Evolutionary conservation across 768 basidiomycete genomes (phyloP).

Genomic region (Mycena sanguinolenta): DNA sequence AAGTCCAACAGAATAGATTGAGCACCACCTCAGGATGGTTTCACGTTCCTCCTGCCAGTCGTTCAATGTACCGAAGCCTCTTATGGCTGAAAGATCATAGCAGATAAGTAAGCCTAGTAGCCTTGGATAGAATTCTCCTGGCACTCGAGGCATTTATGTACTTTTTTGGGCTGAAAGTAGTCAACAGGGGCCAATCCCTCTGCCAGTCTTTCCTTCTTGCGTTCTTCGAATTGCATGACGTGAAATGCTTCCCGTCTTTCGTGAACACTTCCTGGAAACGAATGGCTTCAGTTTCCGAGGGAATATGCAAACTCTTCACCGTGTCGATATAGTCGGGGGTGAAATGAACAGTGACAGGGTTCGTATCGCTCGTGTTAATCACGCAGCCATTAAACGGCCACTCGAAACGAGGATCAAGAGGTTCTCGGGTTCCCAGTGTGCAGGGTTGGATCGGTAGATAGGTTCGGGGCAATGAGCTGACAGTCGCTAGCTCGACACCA

Average conservation of each 20-base stretch:
- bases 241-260: neutral
- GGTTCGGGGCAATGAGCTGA: neutral
- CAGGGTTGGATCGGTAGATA: conserved; percentile 23
- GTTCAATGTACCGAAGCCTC: neutral
- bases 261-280: neutral
- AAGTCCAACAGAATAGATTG: neutral
- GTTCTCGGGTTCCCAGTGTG: neutral
- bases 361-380: neutral
- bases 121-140: neutral
- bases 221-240: neutral
- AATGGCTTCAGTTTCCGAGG: neutral
- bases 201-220: neutral
- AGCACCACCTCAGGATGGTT: neutral
- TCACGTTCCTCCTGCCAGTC: neutral
- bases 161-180: neutral
- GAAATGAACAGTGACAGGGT: neutral
- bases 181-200: neutral
- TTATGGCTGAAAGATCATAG: neutral
- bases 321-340: neutral
- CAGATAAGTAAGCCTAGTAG: neutral
- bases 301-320: neutral
- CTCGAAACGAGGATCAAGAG: conserved; percentile 6
- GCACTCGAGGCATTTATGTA: neutral
- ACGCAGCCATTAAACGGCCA: conserved; percentile 21
- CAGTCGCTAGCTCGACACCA: neutral